Base-by-base conservation (phyloP, 140 eudicot species). In the Ambrosia hybrid region DNA sequence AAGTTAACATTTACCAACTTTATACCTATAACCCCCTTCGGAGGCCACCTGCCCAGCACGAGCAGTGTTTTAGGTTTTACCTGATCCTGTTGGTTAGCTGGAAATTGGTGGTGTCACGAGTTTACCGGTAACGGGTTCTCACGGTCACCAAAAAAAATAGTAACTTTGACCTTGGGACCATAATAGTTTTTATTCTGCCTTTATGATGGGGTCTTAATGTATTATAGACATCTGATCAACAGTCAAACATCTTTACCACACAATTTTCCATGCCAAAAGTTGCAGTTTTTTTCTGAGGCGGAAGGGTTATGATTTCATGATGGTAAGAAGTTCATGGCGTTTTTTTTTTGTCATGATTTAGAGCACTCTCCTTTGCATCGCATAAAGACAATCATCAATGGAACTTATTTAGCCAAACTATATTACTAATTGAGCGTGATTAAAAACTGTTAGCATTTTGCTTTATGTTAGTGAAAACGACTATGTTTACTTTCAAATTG, bases 141-240 rank as follows among this genome's bases (percentile, higher is more conserved):
- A 41, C 46, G 1, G 46, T 41, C 46, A 41, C 8, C 46, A 41
- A 41, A 41, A 41, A 41, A 4, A 41, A 4, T 9, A 34, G 43
- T 61, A 15, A 60, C 51, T 33, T 61, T 21, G 16, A 61, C 39
- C 34, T 33, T 15, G 52, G 52, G 77, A 33, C 8, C 49, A 34
- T 3, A 61, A 61, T 7, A 14, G 5, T 5, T 61, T 72, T 46
- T 30, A 7, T 33, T 14, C 43, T 11, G 72, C 37, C 55, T 3
- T 16, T 63, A 56, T 55, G 4, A 75, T 65, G 52, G 11, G 46
- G 53, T 9, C 9, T n/a, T 15, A 3, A 62, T 34, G 30, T 2
- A 74, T 39, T 55, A 49, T n/a, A 41, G 21, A 41, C 78, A 75
- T 26, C 34, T 9, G 39, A 51, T 73, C 39, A 64, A 36, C 21